Percentiles rank a stretch among this genome's conserved stretches.
phyloP scores from a whole-genome alignment of 2,329 filamentous ascomycete genomes.

The Calonectria hawksworthii region DNA sequence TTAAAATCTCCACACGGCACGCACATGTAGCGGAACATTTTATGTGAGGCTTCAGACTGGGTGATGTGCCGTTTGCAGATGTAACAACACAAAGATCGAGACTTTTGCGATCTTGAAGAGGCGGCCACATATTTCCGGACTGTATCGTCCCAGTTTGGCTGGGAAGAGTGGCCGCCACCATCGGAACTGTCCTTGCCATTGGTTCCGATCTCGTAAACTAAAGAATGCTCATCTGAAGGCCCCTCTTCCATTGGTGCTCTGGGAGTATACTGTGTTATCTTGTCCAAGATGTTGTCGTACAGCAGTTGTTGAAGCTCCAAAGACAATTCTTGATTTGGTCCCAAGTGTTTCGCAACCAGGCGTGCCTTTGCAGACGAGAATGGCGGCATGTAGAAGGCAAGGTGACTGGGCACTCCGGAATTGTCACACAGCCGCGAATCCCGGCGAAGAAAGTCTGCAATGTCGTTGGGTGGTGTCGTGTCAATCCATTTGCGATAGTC shows the following conservation, averaged over 20 bases:
- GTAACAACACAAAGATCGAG: neutral
- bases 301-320: neutral
- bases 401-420: neutral
- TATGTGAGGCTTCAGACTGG: neutral
- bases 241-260: fast-evolving
- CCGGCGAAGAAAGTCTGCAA: neutral
- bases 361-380: neutral
- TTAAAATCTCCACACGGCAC: neutral
- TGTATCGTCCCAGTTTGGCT: neutral
- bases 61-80: neutral
- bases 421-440: neutral
- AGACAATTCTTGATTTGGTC: neutral
- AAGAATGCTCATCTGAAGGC: neutral
- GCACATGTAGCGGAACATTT: neutral
- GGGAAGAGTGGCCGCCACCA: neutral
- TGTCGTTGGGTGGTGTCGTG: neutral
- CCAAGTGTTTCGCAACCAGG: neutral
- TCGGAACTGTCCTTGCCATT: neutral
- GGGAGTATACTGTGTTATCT: neutral
- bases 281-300: neutral
- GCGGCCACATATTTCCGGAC: neutral
- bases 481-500: neutral
- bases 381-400: neutral
- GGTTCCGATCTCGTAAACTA: neutral
- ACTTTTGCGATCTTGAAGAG: neutral